Base-by-base conservation (phyloP, 768 basidiomycete genomes). In the Boletus coccyginus region DNA sequence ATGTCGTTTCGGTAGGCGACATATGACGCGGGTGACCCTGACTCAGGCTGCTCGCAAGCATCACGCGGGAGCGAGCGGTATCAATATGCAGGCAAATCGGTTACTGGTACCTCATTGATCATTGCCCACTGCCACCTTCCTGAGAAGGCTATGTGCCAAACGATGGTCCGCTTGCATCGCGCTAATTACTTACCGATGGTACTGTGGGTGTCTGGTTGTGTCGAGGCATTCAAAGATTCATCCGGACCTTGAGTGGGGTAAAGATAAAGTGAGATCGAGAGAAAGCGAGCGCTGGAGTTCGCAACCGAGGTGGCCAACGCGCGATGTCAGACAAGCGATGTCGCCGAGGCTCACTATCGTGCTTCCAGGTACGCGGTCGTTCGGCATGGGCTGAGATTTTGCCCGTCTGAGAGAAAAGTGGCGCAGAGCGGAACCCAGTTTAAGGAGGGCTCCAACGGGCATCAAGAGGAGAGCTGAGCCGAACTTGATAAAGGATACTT, bases 271-370 rank as follows among this genome's bases (percentile, higher is more conserved):
- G n/a, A 16, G 50, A 52, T 29, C 14, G 41, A 35, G 32, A 27
- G 35, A 35, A 19, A 36, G 42, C 38, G 46, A 40, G 21, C 13
- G 17, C 45, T 29, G 19, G 19, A 29, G 13, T 27, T 32, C 8
- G 39, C 56, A 56, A 42, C 52, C 44, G 46, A 56, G 29, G 7
- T 36, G 16, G 39, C 40, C 33, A 50, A 36, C 17, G 47, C 45
- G 46, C 12, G 7, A 41, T 42, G 51, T 47, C 44, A 53, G 51
- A 49, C 54, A 64, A 58, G 63, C 60, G 63, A 50, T 31, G 60
- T 62, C 56, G 44, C 21, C 21, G 21, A 21, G 39, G 42, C 13
- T 39, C 40, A n/a, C 53, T 46, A 14, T 29, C 33, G 12, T 33
- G 33, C 16, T 13, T 5, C 36, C 53, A 55, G 53, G 58, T 39